phyloP scores from a whole-genome alignment of 2,329 filamentous ascomycete genomes.

The Colletotrichum musae region DNA sequence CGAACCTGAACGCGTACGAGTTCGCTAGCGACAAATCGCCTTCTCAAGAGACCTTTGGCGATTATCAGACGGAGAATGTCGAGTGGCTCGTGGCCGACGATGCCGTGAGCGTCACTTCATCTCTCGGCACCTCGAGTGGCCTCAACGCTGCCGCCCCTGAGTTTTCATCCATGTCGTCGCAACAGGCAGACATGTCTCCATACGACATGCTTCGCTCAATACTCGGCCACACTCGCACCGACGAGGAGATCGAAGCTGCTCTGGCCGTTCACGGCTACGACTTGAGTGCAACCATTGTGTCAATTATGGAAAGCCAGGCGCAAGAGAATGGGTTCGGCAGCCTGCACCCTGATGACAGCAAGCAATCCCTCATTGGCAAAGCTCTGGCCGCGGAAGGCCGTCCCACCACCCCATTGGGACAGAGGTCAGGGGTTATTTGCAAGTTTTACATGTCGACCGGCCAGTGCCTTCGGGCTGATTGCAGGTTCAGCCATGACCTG shows the following conservation, averaged over 20 bases:
- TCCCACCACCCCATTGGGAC: conserved; percentile 81
- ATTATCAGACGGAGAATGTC: conserved; percentile 93
- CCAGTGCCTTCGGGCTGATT: conserved; percentile 96
- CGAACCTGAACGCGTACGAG: conserved; percentile 94
- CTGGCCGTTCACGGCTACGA: conserved; percentile 93
- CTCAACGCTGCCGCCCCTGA: conserved; percentile 87
- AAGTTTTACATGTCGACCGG: conserved; percentile 97
- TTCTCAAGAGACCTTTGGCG: conserved; percentile 88
- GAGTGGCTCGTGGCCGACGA: conserved; percentile 97
- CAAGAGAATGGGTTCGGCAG: conserved; percentile 53
- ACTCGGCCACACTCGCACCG: conserved; percentile 87
- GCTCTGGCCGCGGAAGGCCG: conserved; percentile 84
- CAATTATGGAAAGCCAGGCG: conserved; percentile 84
- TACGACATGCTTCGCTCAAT: conserved; percentile 98
- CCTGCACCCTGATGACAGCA: conserved; percentile 65
- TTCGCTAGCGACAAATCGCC: conserved; percentile 87
- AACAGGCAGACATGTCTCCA: conserved; percentile 92
- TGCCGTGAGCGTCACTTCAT: conserved; percentile 84
- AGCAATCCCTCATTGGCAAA: conserved; percentile 87
- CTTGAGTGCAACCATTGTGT: conserved; percentile 89
- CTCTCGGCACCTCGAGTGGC: conserved; percentile 75
- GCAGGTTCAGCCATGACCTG: conserved; percentile 95
- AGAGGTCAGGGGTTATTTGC: conserved; percentile 91
- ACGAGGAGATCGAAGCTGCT: conserved; percentile 95
- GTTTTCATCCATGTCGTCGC: conserved; percentile 71